phyloP scores from a whole-genome alignment of 2,329 filamentous ascomycete species.

The Mycosphaerella sp. region DNA sequence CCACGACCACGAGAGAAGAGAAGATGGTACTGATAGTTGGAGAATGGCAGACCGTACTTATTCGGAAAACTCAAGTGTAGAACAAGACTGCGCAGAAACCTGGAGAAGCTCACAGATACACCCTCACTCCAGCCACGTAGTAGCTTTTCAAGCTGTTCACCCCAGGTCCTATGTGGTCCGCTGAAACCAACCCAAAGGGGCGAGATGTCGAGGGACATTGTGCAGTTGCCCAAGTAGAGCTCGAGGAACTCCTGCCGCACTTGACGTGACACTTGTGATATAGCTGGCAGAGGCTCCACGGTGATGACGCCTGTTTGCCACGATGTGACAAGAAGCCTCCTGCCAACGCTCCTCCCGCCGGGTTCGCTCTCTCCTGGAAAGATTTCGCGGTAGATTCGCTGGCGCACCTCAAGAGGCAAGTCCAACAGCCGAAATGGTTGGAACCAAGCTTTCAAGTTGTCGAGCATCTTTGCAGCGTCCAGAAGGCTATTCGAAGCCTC shows the following conservation, averaged over 20 bases:
- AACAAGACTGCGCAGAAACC: background rate
- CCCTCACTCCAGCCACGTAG: background rate
- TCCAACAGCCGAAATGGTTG: background rate
- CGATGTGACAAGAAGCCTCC: background rate
- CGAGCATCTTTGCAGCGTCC: background rate
- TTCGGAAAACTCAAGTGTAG: background rate
- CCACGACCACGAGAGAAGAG: no score
- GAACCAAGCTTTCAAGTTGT: background rate
- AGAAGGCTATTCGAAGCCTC: background rate
- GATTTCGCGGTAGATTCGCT: background rate
- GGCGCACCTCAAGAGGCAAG: slow-evolving; percentile 1
- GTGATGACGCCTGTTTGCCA: background rate
- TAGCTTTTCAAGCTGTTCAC: background rate
- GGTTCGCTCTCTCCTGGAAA: no score
- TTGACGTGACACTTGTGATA: background rate
- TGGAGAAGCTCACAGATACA: background rate
- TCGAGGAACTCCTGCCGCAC: background rate
- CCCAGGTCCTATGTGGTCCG: no score
- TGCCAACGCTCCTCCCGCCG: no score
- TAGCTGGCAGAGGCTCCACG: background rate
- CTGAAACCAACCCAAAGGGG: background rate
- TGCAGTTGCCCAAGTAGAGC: background rate
- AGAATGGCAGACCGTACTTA: background rate
- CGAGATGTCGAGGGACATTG: background rate
- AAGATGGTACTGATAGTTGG: no score